phyloP scores from a whole-genome alignment of 2,329 filamentous ascomycete genomes.

The Aspergillus fructus region DNA sequence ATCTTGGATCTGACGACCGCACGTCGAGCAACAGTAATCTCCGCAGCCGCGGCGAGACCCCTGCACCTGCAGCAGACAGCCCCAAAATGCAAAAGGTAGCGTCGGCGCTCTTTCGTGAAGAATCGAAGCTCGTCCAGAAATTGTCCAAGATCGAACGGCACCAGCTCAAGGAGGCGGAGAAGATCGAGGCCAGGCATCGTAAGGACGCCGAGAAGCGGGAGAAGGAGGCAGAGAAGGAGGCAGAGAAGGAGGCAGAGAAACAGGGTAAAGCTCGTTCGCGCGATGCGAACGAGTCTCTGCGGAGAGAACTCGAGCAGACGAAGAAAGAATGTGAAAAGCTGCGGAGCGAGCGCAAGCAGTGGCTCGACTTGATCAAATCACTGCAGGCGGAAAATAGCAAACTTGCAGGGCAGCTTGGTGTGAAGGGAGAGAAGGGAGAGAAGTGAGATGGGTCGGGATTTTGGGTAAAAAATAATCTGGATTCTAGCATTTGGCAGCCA shows the following conservation, averaged over 20 bases:
- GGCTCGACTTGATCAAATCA: constrained; percentile 52
- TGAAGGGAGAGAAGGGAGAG: background rate
- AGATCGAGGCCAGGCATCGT: constrained; percentile 24
- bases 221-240: constrained; percentile 27
- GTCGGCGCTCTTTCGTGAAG: constrained; percentile 30
- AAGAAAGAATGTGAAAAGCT: constrained; percentile 50
- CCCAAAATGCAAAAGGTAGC: constrained; percentile 31
- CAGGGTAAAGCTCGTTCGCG: constrained; percentile 45
- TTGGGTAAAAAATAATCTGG: too few relatives aligned
- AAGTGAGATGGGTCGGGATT: background rate
- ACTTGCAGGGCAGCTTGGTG: constrained; percentile 29
- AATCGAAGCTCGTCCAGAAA: constrained; percentile 38
- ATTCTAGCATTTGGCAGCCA: background rate
- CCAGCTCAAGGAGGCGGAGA: constrained; percentile 41
- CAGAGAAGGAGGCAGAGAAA: constrained; percentile 39
- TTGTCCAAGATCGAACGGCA: constrained; percentile 44
- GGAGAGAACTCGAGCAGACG: constrained; percentile 46
- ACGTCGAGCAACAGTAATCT: constrained; percentile 17
- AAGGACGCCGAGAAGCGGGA: too few relatives aligned
- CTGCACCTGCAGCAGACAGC: constrained; percentile 16
- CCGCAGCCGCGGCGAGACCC: constrained; percentile 8
- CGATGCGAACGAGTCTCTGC: constrained; percentile 47
- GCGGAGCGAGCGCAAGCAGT: constrained; percentile 50
- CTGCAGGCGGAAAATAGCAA: constrained; percentile 59
- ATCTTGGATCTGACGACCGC: constrained; percentile 4